Base-by-base conservation (phyloP, 768 basidiomycete species). In the Cystobasidium ongulense region DNA sequence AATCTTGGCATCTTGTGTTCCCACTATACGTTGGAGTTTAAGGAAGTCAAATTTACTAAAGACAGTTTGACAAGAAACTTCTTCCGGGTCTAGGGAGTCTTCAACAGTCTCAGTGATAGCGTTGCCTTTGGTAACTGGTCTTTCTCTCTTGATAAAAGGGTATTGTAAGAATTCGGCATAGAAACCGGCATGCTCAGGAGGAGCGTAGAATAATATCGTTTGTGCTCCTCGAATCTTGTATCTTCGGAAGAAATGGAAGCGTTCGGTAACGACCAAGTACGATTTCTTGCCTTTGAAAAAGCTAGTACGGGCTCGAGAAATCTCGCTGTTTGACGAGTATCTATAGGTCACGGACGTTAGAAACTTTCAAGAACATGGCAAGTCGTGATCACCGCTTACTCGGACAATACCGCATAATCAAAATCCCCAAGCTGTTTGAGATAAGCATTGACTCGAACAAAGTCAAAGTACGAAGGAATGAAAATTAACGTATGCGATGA, bases 211-310 rank as follows among this genome's bases (percentile, higher is more conserved):
- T 52, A 98, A 84, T 77, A 96, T 81, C 78, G 96, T 98, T 63
- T 90, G 88, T 73, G 92, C 90, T 5, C 95, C 96, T 76, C 93
- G 85, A 63, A 98, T 87, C 77, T 91, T 92, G 83, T 98, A 98
- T 72, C 92, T 52, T 76, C 91, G 87, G 85, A 92, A 97, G 81
- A 98, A 99, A 81, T 99, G 94, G 84, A 97, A 98, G n/a, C 96
- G 87, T 80, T 99, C 96, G 78, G 90, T 95, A 79, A 97, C 84
- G 75, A 98, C 84, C 35, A 99, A 81, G 84, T 98, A 91, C 0
- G 89, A 84, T 76, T 89, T 91, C 77, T 89, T 88, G 50, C 90
- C 91, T 25, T 84, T 85, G 85, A 95, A 97, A 84, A 99, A 98
- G 0, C 89, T 87, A 77, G 93, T 90, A 53, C 96, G 86, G 0